Conservation (phyloP, 139 green algal genomes). For the Chlamydomonas applanata region DNA sequence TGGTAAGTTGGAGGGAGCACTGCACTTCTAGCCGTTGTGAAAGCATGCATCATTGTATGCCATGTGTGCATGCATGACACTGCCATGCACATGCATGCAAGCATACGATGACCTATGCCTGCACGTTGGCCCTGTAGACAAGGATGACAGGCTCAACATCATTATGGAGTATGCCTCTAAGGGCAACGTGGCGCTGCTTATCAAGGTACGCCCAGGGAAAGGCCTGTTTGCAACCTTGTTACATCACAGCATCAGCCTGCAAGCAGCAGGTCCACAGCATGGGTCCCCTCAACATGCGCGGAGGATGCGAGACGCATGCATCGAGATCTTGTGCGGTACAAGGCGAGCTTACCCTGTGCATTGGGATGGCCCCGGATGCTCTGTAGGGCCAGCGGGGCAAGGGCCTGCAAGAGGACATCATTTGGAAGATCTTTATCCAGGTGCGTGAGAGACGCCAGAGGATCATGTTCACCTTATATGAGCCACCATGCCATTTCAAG, state of each 20-base stretch:
- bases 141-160: constrained; percentile 66
- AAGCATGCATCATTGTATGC: not conserved
- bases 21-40: not conserved
- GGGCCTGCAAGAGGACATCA: constrained; percentile 46
- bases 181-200: constrained; percentile 49
- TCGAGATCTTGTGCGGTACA: too few species aligned
- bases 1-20: constrained; percentile 18
- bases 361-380: too few species aligned
- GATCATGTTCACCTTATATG: too few species aligned
- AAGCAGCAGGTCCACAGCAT: not conserved
- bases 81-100: too few species aligned
- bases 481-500: too few species aligned
- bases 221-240: not conserved
- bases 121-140: constrained; percentile 25
- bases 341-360: not conserved
- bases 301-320: too few species aligned
- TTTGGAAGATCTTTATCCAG: constrained; percentile 70
- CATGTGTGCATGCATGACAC: not conserved
- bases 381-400: constrained; percentile 23
- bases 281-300: not conserved
- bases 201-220: constrained; percentile 48
- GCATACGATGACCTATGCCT: too few species aligned
- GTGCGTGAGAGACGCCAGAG: too few species aligned
- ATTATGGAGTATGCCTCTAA: constrained; percentile 72
- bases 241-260: not conserved